Percentiles rank a stretch among this genome's conserved stretches.
Evolutionary conservation across 768 basidiomycete genomes (phyloP).

Genomic region (Boletus sp.): DNA sequence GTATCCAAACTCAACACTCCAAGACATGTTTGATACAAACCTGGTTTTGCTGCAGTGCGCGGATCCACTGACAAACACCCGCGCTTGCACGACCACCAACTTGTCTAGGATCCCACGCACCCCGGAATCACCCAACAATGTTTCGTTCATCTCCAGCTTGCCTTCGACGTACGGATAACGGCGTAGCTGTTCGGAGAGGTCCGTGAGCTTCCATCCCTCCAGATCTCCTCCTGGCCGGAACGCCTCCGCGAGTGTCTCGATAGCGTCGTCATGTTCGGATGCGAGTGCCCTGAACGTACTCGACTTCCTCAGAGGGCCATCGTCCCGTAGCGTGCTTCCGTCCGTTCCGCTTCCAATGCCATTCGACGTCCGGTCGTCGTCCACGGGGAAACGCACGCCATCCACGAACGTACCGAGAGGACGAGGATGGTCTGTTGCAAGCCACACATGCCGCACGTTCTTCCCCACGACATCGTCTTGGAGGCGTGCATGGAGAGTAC

Average conservation of each 20-base stretch:
- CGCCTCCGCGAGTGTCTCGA: slow-evolving; percentile 40
- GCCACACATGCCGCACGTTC: slow-evolving; percentile 44
- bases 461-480: slow-evolving; percentile 27
- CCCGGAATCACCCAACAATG: slow-evolving; percentile 46
- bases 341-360: background rate
- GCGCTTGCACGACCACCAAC: slow-evolving; percentile 45
- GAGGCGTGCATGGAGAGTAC: slow-evolving; percentile 37
- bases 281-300: slow-evolving; percentile 47
- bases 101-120: slow-evolving; percentile 56
- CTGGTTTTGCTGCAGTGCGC: slow-evolving; percentile 46
- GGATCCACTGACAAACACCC: slow-evolving; percentile 49
- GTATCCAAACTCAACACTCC: background rate
- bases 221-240: slow-evolving; percentile 43
- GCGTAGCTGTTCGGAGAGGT: slow-evolving; percentile 36
- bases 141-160: slow-evolving; percentile 19
- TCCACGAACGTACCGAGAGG: slow-evolving; percentile 1
- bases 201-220: slow-evolving; percentile 40
- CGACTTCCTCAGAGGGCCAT: slow-evolving; percentile 29
- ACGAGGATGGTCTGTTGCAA: slow-evolving; percentile 53
- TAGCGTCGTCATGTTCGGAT: slow-evolving; percentile 42
- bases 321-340: background rate
- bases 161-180: slow-evolving; percentile 24
- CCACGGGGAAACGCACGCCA: slow-evolving; percentile 15
- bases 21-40: slow-evolving; percentile 24
- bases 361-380: background rate